A percentile compares a stretch with the other conserved stretches of the same genome.
Evolutionary conservation across 2,329 filamentous ascomycete genomes (phyloP).

Genomic region (Colletotrichum abscissum): DNA sequence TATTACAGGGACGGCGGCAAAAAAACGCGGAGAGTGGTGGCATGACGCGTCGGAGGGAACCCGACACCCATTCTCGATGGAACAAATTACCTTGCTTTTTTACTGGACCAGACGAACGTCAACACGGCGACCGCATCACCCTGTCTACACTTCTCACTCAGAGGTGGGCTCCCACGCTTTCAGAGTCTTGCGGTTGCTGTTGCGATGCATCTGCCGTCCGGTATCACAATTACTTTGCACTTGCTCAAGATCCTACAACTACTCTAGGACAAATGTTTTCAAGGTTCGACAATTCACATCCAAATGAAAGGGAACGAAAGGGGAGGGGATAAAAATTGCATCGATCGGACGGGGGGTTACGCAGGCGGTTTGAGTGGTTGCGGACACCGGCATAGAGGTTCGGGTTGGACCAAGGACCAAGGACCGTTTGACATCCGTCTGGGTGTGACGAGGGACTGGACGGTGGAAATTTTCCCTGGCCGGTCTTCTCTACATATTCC

Average conservation of each 20-base stretch:
- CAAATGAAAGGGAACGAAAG: background rate
- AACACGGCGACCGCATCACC: background rate
- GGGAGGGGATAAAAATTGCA: background rate
- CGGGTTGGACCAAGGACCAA: conserved; percentile 2
- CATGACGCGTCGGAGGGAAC: conserved; percentile 8
- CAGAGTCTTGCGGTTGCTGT: background rate
- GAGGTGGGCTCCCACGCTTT: background rate
- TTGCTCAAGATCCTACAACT: conserved; percentile 1
- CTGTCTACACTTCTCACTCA: background rate
- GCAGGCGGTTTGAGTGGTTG: background rate
- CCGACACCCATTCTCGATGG: conserved; percentile 11
- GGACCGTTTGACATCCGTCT: background rate
- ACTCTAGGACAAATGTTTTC: background rate
- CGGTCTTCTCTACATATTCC: background rate
- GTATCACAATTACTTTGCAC: conserved; percentile 7
- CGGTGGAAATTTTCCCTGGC: background rate
- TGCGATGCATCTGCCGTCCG: background rate
- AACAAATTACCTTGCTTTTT: conserved; percentile 14
- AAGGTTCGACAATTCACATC: background rate
- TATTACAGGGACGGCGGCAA: conserved; percentile 5
- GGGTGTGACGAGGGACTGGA: background rate
- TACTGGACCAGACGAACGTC: background rate
- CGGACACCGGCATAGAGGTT: background rate
- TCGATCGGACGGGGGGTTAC: background rate
- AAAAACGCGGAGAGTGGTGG: conserved; percentile 17